Evolutionary conservation across 805 yeast species (phyloP), one percentile per base, ranked within the genome.

Genomic region (Pichia eremophila): DNA sequence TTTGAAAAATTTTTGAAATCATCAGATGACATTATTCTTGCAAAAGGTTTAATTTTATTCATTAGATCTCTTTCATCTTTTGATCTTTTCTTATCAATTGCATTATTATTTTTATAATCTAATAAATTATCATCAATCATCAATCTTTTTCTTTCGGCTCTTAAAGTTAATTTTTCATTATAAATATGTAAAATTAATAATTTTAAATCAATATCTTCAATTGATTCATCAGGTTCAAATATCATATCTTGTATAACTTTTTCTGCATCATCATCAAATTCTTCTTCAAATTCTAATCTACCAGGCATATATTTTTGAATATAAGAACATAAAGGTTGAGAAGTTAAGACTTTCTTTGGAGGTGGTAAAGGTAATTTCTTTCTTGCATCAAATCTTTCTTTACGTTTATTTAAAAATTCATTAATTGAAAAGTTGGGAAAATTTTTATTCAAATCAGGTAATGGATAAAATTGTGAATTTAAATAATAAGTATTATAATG

Each of bases 231-330:
- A 0, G 91, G 86, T 57, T 93, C 98, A 60, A 95, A 93, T 2
- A 83, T 77, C 95, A 93, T 87, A 62, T 93, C 99, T 61, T 93
- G 93, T 18, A 93, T 87, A 0, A 93, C 82, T 47, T 83, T 73
- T 65, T 93, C 99, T 0, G 99, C 98, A 47, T 93, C 99, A 58
- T 93, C 93, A 62, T 93, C 99, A 38, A 85, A 89, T 63, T 93
- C 99, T 50, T 83, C 87, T 59, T 93, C 99, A 64, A 93, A 93
- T 64, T 93, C 99, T 51, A 93, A 70, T 59, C 99, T 79, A 40
- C 98, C 99, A 38, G 99, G 99, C 99, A 93, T 93, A 63, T 82
- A 93, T 3, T 96, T 97, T 64, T 93, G 98, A 51, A 93, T 79
- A 59, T 95, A 98, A 60, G 95, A 97, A 68, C 98, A 90, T 48